phyloP scores from a whole-genome alignment of 2,329 filamentous ascomycete species.

The Fusarium pseudonygamai region DNA sequence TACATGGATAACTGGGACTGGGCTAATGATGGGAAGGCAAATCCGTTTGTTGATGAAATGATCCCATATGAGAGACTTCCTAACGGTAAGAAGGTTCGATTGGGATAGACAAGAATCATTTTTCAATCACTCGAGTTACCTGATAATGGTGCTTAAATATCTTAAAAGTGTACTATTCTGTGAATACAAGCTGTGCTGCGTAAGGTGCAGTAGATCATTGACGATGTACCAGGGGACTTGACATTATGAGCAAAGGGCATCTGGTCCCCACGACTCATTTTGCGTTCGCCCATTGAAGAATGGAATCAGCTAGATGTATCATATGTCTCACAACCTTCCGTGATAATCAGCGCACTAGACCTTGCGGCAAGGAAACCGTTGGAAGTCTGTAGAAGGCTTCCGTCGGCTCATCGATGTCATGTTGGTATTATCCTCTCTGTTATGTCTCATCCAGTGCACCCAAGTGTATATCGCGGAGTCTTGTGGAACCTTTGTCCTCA shows the following conservation, averaged over 20 bases:
- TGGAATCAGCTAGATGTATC: too few species aligned
- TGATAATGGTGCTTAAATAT: too few species aligned
- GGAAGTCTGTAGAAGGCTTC: background rate
- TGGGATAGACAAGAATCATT: background rate
- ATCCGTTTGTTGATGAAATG: background rate
- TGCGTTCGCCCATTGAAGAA: rapidly evolving
- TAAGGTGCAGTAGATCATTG: rapidly evolving
- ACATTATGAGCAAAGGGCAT: rapidly evolving
- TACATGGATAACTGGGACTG: conserved; percentile 9
- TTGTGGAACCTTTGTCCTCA: too few species aligned
- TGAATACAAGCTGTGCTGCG: background rate
- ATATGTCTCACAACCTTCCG: rapidly evolving
- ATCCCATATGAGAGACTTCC: background rate
- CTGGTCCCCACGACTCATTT: rapidly evolving
- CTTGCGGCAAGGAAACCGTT: background rate
- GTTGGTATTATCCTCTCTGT: too few species aligned
- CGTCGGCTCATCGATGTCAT: too few species aligned
- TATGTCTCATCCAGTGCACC: too few species aligned
- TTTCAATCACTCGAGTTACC: too few species aligned
- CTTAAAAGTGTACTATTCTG: too few species aligned
- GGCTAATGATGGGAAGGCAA: background rate
- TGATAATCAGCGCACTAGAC: rapidly evolving
- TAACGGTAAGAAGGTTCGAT: background rate
- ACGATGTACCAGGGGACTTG: rapidly evolving
- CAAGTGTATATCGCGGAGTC: too few species aligned